Conservation (phyloP, 768 basidiomycete species). For the Tricholoma saponaceum region DNA sequence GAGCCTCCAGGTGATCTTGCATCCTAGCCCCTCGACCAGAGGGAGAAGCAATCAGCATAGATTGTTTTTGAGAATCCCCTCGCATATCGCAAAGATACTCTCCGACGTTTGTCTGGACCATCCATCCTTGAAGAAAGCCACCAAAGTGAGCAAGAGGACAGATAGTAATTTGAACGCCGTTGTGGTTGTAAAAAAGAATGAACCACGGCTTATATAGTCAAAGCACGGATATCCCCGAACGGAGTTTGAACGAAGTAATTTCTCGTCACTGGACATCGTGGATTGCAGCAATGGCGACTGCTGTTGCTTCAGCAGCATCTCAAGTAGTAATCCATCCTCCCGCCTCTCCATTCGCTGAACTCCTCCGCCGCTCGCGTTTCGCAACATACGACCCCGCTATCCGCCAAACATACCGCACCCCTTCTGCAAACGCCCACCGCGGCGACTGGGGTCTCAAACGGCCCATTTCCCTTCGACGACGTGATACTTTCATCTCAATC, state of each 20-base stretch:
- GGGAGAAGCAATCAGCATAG: conserved; percentile 90
- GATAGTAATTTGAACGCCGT: conserved; percentile 85
- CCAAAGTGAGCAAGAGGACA: conserved; percentile 43
- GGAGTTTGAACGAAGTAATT: conserved; percentile 14
- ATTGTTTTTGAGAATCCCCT: conserved; percentile 81
- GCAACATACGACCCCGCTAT: conserved; percentile 74
- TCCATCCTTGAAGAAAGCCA: conserved; percentile 50
- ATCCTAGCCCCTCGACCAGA: conserved; percentile 84
- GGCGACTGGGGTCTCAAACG: conserved; percentile 88
- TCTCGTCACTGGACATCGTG: conserved; percentile 3
- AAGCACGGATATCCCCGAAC: conserved; percentile 14
- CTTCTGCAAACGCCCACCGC: conserved; percentile 64
- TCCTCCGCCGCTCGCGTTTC: conserved; percentile 81
- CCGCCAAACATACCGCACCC: conserved; percentile 72
- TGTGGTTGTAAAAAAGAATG: conserved; percentile 21
- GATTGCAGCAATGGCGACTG: conserved; percentile 20
- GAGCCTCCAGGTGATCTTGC: conserved; percentile 90
- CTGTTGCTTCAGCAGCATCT: conserved; percentile 6
- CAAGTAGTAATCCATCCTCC: conserved; percentile 22
- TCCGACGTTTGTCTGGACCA: conserved; percentile 91
- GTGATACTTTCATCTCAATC: conserved; percentile 62
- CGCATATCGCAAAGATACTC: conserved; percentile 35
- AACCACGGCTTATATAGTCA: conserved; percentile 26
- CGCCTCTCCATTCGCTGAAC: conserved; percentile 68
- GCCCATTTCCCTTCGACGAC: conserved; percentile 63